These are phyloP conservation scores for Silene conica DNA, from an alignment of 148 eudicot genomes.

Conservation along the genomic window DNA sequence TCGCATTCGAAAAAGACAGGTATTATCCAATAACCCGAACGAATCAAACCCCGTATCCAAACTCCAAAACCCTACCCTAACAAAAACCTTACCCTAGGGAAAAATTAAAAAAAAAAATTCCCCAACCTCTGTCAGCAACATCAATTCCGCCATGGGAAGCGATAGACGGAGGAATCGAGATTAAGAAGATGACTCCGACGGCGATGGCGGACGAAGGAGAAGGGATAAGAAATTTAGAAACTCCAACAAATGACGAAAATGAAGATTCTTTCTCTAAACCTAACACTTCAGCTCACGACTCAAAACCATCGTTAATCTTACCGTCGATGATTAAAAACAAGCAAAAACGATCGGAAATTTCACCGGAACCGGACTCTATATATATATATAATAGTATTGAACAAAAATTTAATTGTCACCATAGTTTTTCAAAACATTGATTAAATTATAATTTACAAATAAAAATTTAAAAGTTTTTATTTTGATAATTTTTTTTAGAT, in stretches of 20 bases:
- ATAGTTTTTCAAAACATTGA: no score
- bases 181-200: slow-evolving; percentile 7
- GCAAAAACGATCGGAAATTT: slow-evolving; percentile 67
- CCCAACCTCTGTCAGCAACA: not conserved
- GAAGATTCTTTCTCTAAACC: slow-evolving; percentile 14
- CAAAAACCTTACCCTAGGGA: no score
- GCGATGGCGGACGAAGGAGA: slow-evolving; percentile 18
- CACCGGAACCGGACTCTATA: no score
- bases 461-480: no score
- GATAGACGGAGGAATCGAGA: slow-evolving; percentile 24
- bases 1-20: no score
- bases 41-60: not conserved
- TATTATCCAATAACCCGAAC: not conserved
- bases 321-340: slow-evolving; percentile 91
- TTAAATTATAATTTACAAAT: no score
- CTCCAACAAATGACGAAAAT: not conserved
- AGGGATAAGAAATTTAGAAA: slow-evolving; percentile 6
- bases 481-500: no score
- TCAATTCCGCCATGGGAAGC: not conserved
- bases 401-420: no score
- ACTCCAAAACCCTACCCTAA: slow-evolving; percentile 11
- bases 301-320: slow-evolving; percentile 33
- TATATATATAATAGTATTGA: no score
- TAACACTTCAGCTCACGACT: slow-evolving; percentile 15
- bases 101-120: not conserved